Conservation (phyloP, 108 stramenopile species). For the Nitzschia palea region DNA sequence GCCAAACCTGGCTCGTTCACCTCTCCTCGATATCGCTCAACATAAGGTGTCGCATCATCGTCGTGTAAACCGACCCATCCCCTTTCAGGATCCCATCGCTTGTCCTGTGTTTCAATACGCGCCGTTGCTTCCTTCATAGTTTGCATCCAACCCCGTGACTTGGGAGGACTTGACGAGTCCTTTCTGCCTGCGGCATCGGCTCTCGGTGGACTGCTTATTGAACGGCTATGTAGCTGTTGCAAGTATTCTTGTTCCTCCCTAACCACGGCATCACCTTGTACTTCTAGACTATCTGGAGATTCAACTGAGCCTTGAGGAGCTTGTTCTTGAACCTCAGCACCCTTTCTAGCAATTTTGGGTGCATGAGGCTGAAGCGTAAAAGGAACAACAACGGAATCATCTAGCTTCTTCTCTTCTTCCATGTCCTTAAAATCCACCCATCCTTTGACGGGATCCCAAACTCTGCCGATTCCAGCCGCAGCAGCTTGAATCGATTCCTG, state of each 20-base stretch:
- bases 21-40: conserved; percentile 8
- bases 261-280: neutral
- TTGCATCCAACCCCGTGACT: conserved; percentile 58
- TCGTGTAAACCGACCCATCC: conserved; percentile 51
- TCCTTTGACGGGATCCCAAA: conserved; percentile 72
- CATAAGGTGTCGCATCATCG: conserved; percentile 7
- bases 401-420: neutral
- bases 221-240: neutral
- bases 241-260: neutral
- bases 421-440: conserved; percentile 53
- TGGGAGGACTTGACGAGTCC: conserved; percentile 17
- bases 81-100: conserved; percentile 63
- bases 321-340: neutral
- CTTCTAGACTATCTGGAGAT: neutral
- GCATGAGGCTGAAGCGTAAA: no score
- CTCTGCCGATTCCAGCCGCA: conserved; percentile 47
- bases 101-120: conserved; percentile 30
- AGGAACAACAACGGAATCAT: neutral
- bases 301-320: neutral
- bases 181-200: conserved; percentile 10
- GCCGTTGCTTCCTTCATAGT: conserved; percentile 74
- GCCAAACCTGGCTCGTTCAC: conserved; percentile 9
- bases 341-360: neutral
- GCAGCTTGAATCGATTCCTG: conserved; percentile 67
- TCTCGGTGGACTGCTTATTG: conserved; percentile 7